Evolutionary conservation across 805 yeast genomes (phyloP), one percentile per base, ranked within the genome.

Genomic region (Metschnikowia baotianmanensis): DNA sequence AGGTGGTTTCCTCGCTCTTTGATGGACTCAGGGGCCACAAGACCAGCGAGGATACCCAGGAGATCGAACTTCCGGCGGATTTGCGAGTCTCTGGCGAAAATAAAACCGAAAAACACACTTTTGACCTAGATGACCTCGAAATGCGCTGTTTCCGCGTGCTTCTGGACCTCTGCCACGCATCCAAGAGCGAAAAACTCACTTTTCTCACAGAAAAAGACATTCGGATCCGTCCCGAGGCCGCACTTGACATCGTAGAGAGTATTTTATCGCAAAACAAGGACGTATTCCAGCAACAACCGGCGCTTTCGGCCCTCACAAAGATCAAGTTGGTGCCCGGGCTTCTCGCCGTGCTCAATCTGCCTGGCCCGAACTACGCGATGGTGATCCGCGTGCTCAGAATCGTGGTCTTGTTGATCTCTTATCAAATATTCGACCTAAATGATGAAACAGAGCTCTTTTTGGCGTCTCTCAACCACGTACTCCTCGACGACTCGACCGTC

Each of bases 391-490:
- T 86, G 5, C 77, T 87, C 31, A 73, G 98, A 37, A 72, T 89
- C 8, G 72, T 87, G 12, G 71, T 74, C 28, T 65, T 88, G 4
- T 58, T 91, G 30, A 61, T 89, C 5, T 67, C 76, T 23, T 56
- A 65, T 8, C 86, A 80, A 50, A 68, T 89, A 16, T 62, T 71
- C 0, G 72, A 78, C 6, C 62, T 91, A 26, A 83, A 78, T 37
- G 74, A 84, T 23, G 97, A 91, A 59, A 72, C 86, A 19, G 96
- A 89, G 54, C 89, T 88, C 5, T 78, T 90, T 2, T 62, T 91
- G 12, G 81, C 95, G 0, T 67, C 85, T 19, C 61, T 89, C 24
- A 86, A 85, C 13, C 95, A 86, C 56, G 73, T 77, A n/a, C 56
- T 86, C n/a, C 70, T 82, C 1, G 67, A 70, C 24, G 80, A 78